phyloP scores from a whole-genome alignment of 2,329 filamentous ascomycete genomes.

The Raffaelea deltoideospora region DNA sequence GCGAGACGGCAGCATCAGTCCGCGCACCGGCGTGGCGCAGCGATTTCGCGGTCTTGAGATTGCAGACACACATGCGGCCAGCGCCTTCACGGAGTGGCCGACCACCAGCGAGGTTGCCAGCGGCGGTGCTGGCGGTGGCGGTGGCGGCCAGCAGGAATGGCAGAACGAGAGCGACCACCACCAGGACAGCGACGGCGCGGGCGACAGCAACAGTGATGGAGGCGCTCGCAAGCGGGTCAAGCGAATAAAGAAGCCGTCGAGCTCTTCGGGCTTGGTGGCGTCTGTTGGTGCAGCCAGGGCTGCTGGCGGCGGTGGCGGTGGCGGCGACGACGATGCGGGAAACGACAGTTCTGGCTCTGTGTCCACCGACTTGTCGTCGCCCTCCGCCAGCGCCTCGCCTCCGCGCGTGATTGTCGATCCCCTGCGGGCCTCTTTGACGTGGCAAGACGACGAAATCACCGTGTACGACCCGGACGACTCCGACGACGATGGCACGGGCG shows the following conservation, averaged over 20 bases:
- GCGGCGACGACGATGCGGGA: conserved; percentile 16
- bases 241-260: not conserved
- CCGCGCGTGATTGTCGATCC: conserved; percentile 27
- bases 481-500: conserved; percentile 51
- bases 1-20: conserved; percentile 37
- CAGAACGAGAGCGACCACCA: too few species aligned
- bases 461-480: conserved; percentile 48
- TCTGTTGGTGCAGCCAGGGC: not conserved
- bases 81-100: not conserved
- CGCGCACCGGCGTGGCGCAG: conserved; percentile 35
- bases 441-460: conserved; percentile 55
- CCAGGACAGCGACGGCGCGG: too few species aligned
- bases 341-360: not conserved
- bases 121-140: not conserved
- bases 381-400: not conserved
- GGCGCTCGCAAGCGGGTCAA: not conserved
- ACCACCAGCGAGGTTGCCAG: not conserved
- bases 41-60: conserved; percentile 36
- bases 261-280: not conserved
- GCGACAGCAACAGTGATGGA: not conserved
- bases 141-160: too few species aligned
- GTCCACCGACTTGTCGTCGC: not conserved
- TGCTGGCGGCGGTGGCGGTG: not conserved
- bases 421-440: conserved; percentile 44
- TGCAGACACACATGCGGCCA: not conserved